Conservation (phyloP, 2,329 filamentous ascomycete species). For the Penicillium brevicompactum region DNA sequence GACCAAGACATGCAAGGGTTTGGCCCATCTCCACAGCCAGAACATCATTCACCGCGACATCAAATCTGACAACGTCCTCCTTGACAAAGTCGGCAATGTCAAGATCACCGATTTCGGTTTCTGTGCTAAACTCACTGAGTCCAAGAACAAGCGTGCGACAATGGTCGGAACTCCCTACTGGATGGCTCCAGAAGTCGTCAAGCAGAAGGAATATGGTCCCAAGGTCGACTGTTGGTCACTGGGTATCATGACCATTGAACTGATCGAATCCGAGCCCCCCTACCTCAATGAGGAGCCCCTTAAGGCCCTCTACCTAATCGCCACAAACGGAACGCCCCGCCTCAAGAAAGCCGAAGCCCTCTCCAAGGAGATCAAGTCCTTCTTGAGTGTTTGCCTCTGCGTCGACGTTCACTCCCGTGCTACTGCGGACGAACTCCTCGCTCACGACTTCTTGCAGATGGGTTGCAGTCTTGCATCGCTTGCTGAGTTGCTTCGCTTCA, state of each 20-base stretch:
- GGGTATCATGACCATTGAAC: slow-evolving; percentile 99
- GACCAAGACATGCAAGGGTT: slow-evolving; percentile 82
- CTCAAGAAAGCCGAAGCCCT: slow-evolving; percentile 98
- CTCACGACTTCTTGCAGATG: slow-evolving; percentile 91
- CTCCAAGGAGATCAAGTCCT: slow-evolving; percentile 96
- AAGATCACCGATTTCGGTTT: slow-evolving; percentile 99
- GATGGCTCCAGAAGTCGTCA: slow-evolving; percentile 99
- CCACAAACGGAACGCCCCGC: slow-evolving; percentile 93
- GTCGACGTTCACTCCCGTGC: slow-evolving; percentile 95
- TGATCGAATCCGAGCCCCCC: slow-evolving; percentile 98
- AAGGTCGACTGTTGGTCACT: slow-evolving; percentile 99
- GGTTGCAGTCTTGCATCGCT: slow-evolving; percentile 83
- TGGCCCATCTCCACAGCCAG: slow-evolving; percentile 91
- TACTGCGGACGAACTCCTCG: slow-evolving; percentile 83
- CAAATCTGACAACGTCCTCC: slow-evolving; percentile 97
- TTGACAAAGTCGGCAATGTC: slow-evolving; percentile 92
- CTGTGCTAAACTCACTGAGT: slow-evolving; percentile 96
- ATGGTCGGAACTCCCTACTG: slow-evolving; percentile 99
- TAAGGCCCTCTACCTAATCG: slow-evolving; percentile 95
- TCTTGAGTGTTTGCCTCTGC: slow-evolving; percentile 92
- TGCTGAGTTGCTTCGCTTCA: slow-evolving; percentile 78
- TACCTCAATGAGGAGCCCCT: slow-evolving; percentile 98
- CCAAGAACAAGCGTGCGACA: slow-evolving; percentile 94
- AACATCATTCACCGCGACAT: slow-evolving; percentile 99
- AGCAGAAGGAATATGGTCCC: slow-evolving; percentile 97